Percentiles rank a stretch among this genome's conserved stretches.
These are phyloP conservation scores for Arthrobotrys musiformis DNA, from an alignment of 2,329 filamentous ascomycete genomes.

Conservation along the genomic window DNA sequence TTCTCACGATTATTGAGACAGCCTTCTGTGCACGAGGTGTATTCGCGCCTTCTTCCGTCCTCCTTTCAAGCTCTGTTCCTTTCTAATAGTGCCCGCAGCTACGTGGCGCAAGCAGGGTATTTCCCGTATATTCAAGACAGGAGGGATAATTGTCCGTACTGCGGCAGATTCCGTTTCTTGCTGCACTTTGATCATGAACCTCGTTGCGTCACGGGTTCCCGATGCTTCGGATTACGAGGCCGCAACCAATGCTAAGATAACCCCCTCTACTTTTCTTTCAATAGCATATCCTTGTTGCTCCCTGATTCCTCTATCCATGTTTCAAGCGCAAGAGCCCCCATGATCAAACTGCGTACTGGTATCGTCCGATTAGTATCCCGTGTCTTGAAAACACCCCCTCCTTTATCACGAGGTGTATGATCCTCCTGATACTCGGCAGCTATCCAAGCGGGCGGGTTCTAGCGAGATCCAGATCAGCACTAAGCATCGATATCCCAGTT, in stretches of 20 bases:
- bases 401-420: slow-evolving; percentile 5
- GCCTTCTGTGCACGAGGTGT: not conserved
- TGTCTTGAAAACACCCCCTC: slow-evolving; percentile 4
- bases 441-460: slow-evolving; percentile 64
- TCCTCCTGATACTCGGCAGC: slow-evolving; percentile 55
- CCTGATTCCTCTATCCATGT: slow-evolving; percentile 47
- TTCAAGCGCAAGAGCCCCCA: slow-evolving; percentile 43
- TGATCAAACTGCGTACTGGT: slow-evolving; percentile 22
- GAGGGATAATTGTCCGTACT: not conserved
- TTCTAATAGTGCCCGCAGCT: not conserved
- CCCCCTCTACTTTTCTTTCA: not conserved
- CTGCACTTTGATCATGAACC: not conserved
- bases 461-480: slow-evolving; percentile 1
- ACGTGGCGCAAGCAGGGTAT: not conserved
- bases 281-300: slow-evolving; percentile 12
- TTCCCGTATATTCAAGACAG: not conserved
- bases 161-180: not conserved
- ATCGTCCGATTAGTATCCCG: slow-evolving; percentile 29
- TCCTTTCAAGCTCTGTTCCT: not conserved
- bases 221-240: not conserved
- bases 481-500: not conserved
- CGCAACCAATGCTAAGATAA: not conserved
- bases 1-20: not conserved
- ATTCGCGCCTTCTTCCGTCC: not conserved
- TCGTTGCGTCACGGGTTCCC: not conserved